phyloP scores from a whole-genome alignment of 805 yeast species.

The Candida chilensis region DNA sequence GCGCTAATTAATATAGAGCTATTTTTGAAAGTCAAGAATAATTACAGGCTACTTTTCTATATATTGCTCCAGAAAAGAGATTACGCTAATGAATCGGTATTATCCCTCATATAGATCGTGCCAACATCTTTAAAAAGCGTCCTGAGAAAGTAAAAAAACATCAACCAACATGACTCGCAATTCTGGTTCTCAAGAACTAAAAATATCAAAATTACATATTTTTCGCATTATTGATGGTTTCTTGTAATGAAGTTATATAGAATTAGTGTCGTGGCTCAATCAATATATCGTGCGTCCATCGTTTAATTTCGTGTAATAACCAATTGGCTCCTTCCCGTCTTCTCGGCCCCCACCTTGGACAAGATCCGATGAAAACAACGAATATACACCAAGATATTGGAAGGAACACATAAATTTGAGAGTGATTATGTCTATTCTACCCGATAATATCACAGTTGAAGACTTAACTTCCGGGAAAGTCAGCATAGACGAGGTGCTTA shows the following conservation, averaged over 20 bases:
- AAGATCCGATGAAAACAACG: background rate
- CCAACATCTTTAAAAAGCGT: too few species aligned
- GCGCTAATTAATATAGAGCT: background rate
- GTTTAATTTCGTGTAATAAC: background rate
- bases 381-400: background rate
- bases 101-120: background rate
- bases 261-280: too few species aligned
- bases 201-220: too few species aligned
- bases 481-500: background rate
- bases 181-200: too few species aligned
- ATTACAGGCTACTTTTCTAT: too few species aligned
- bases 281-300: background rate
- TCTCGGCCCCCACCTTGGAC: constrained; percentile 10
- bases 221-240: too few species aligned
- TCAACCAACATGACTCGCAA: too few species aligned
- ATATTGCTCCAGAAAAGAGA: too few species aligned
- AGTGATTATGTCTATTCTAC: background rate
- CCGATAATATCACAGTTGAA: background rate
- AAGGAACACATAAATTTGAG: background rate
- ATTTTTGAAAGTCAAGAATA: background rate
- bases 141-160: too few species aligned
- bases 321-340: constrained; percentile 13
- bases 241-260: too few species aligned
- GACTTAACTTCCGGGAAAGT: background rate
- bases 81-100: too few species aligned